phyloP scores from a whole-genome alignment of 78 protist genomes.

The Bigelowiella natans region DNA sequence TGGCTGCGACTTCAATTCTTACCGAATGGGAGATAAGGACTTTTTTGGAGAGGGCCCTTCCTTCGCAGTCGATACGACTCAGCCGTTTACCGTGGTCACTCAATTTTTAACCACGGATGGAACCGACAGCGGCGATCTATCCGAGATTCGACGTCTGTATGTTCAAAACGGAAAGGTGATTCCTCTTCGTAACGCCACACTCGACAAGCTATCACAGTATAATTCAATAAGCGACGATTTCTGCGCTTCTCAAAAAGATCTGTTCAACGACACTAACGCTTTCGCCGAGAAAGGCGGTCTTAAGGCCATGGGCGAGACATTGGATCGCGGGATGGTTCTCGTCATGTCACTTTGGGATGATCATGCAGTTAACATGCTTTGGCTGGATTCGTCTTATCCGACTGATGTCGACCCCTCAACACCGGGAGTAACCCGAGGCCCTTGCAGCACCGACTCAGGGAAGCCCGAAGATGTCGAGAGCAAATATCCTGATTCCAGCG shows the following conservation, averaged over 20 bases:
- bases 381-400: slow-evolving; percentile 42
- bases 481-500: slow-evolving; percentile 46
- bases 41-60: slow-evolving; percentile 36
- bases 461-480: slow-evolving; percentile 40
- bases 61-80: slow-evolving; percentile 38
- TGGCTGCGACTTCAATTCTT: slow-evolving; percentile 57
- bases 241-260: slow-evolving; percentile 28
- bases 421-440: slow-evolving; percentile 56
- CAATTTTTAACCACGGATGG: slow-evolving; percentile 56
- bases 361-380: slow-evolving; percentile 49
- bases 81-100: slow-evolving; percentile 51
- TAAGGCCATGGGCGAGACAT: slow-evolving; percentile 41
- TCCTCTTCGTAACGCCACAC: neutral
- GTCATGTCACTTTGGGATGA: slow-evolving; percentile 65
- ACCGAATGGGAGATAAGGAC: slow-evolving; percentile 40
- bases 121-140: slow-evolving; percentile 36
- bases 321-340: slow-evolving; percentile 50
- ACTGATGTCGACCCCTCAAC: neutral
- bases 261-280: slow-evolving; percentile 31
- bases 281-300: slow-evolving; percentile 57
- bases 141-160: slow-evolving; percentile 47
- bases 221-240: slow-evolving; percentile 31
- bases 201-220: slow-evolving; percentile 19
- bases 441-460: slow-evolving; percentile 53
- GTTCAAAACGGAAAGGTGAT: slow-evolving; percentile 45